Evolutionary conservation across 2,329 filamentous ascomycete species (phyloP).

Genomic region (Aaosphaeria pasadenensis): DNA sequence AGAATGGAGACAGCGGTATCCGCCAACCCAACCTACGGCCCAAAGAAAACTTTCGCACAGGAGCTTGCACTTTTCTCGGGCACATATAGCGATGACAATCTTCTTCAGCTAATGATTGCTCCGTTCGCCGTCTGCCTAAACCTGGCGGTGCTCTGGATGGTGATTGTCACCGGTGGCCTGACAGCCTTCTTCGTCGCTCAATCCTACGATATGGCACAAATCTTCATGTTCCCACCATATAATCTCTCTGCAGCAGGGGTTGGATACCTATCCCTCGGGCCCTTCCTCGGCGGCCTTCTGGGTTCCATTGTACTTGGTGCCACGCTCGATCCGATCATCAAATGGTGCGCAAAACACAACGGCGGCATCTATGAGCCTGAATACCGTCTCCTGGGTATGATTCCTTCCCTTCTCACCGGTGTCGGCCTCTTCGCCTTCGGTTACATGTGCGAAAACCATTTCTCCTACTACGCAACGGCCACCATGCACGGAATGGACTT

Average conservation of each 20-base stretch:
- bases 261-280: constrained; percentile 43
- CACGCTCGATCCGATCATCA: constrained; percentile 37
- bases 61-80: constrained; percentile 40
- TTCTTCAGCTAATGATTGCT: constrained; percentile 39
- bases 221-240: constrained; percentile 51
- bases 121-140: constrained; percentile 52
- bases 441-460: constrained; percentile 22
- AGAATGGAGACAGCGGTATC: constrained; percentile 16
- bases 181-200: constrained; percentile 44
- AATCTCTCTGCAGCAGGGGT: constrained; percentile 39
- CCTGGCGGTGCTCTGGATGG: constrained; percentile 50
- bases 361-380: constrained; percentile 55
- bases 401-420: constrained; percentile 31
- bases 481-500: constrained; percentile 33
- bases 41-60: constrained; percentile 37
- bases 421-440: constrained; percentile 42
- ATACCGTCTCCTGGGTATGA: constrained; percentile 45
- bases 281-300: constrained; percentile 40
- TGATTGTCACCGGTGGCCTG: constrained; percentile 45
- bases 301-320: constrained; percentile 32
- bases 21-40: constrained; percentile 7
- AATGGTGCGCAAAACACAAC: constrained; percentile 48
- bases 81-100: constrained; percentile 35
- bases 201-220: constrained; percentile 44
- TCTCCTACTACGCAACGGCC: constrained; percentile 29